Conservation (phyloP, 306 rosid species). For the Vigna unguiculata region DNA sequence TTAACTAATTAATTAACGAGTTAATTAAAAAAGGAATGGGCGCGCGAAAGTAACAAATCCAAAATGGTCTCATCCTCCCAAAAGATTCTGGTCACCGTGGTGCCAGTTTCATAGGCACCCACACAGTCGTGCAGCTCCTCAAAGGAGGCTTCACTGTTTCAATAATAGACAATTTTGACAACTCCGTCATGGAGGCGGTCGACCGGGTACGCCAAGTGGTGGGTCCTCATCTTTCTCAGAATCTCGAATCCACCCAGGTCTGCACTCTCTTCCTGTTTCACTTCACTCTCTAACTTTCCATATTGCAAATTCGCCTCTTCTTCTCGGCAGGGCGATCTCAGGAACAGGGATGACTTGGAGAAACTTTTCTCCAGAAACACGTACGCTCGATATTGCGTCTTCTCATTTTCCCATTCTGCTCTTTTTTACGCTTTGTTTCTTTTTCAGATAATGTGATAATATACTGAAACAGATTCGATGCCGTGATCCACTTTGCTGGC, state of each 20-base stretch:
- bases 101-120: slow-evolving; percentile 89
- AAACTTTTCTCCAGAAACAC: slow-evolving; percentile 67
- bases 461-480: slow-evolving; percentile 72
- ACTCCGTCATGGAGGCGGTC: slow-evolving; percentile 74
- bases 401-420: neutral
- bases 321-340: slow-evolving; percentile 74
- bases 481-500: slow-evolving; percentile 93
- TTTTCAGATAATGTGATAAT: neutral
- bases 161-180: slow-evolving; percentile 78
- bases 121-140: slow-evolving; percentile 92
- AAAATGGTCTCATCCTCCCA: slow-evolving; percentile 52
- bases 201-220: slow-evolving; percentile 74
- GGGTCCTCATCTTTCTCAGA: slow-evolving; percentile 74
- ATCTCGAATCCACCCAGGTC: slow-evolving; percentile 74
- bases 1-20: too few relatives aligned
- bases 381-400: slow-evolving; percentile 38
- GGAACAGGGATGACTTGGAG: slow-evolving; percentile 81
- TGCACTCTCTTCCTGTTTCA: neutral
- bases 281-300: neutral
- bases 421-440: neutral
- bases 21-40: neutral
- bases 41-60: slow-evolving; percentile 45
- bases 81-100: slow-evolving; percentile 82
- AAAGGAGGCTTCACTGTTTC: slow-evolving; percentile 66
- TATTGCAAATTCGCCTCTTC: neutral